Base-by-base conservation (phyloP, 352 stramenopile species). In the Globisporangium acanthophoron region DNA sequence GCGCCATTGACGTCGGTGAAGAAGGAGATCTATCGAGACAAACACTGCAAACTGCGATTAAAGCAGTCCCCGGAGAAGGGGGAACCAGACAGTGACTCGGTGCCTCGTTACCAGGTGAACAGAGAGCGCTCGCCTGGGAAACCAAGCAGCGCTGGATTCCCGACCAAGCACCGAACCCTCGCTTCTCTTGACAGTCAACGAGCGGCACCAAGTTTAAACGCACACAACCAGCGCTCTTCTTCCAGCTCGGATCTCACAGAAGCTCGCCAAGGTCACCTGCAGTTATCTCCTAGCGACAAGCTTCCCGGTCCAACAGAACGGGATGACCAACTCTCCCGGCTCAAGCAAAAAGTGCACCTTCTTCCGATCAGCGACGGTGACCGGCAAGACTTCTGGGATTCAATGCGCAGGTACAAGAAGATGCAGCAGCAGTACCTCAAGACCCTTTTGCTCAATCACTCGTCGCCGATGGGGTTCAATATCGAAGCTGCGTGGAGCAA, bases 401-500 rank as follows among this genome's bases (percentile, higher is more conserved):
- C 66, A 1, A 78, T 88, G 56, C 61, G 59, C 9, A 62, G 60
- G 35, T 82, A 84, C 45, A 71, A 82, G 39, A 67, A 58, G 20
- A 58, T 85, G 45, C 60, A 80, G 18, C 59, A 73, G 58, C 57
- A 75, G 15, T 67, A 78, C 45, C 58, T 58, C 16, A 63, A 50
- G 29, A 66, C 66, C 3, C 13, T 80, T 8, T 48, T 72, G 27
- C 57, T 56, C 39, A 69, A 71, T 21, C 66, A 76, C 31, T 61
- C 68, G 4, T 80, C 73, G 20, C 69, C 70, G 1, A 75, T 87
- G 56, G 69, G 70, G 0, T 87, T 84, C 52, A 87, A 87, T 54
- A 74, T 77, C 62, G 66, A 84, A 59, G 69, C 77, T 33, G 74
- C 77, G 33, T 85, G 79, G 57, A 76, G 76, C 41, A 70, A 58